Evolutionary conservation across 2,329 filamentous ascomycete genomes (phyloP), one percentile per base, ranked within the genome.

Genomic region (Pseudocercospora pini-densiflorae): DNA sequence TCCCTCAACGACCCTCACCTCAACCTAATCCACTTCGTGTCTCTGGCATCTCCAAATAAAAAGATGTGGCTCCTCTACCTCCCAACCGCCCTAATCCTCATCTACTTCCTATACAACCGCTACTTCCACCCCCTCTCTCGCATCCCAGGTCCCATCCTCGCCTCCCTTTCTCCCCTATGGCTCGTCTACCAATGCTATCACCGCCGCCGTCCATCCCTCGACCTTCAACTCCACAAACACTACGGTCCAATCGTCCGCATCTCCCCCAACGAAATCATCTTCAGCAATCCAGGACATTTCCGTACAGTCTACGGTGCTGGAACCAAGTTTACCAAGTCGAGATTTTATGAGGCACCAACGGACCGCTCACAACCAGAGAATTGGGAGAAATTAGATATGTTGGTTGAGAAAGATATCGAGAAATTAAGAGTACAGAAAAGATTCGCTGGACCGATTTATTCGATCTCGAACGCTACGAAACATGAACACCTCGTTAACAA

Each of bases 281-380:
- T 55, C 51, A 33, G 27, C 27, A 55, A 10, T 75, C 76, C 2
- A 74, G 74, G 47, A 5, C 73, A 73, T n/a, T 75, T 77, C 64
- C 75, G 75, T 40, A 70, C 62, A 7, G 77, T 78, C 23, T 78
- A 78, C 49, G 75, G 74, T 3, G 77, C 81, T 2, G 80, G 80
- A 0, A 77, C 78, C 27, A 78, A 78, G 5, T 83, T 81, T 59
- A 67, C 75, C 3, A 84, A 84, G 66, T 77, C 74, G 1, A 67
- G 74, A 2, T 83, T 73, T 72, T 19, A 77, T 77, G 33, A 80
- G 72, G 75, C 79, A 81, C 71, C 79, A 76, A 16, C 75, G 51
- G 77, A 80, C 59, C 73, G 82, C 2, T 82, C 82, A 66, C 73
- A 76, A 10, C 79, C 80, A 57, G 70, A 75, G 7, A 71, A 79